Percentiles rank a stretch among this genome's conserved stretches.
Evolutionary conservation across 495 filamentous ascomycete genomes (phyloP).

Genomic region (Neurospora intermedia): DNA sequence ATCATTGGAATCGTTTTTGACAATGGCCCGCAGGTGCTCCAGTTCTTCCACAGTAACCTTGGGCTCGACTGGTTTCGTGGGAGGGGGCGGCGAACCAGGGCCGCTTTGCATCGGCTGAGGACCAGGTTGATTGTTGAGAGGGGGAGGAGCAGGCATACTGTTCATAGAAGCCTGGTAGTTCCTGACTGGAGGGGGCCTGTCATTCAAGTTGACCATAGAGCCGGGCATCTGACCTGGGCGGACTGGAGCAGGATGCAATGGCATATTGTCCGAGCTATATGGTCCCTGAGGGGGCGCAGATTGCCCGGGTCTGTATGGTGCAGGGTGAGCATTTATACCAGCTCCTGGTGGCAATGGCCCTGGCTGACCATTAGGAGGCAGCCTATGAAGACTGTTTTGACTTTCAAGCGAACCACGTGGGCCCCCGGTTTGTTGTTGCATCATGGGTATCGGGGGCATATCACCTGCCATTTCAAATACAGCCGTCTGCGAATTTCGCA

Average conservation of each 20-base stretch:
- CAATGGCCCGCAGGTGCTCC: constrained; percentile 55
- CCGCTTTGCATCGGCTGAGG: constrained; percentile 14
- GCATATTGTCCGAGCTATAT: constrained; percentile 46
- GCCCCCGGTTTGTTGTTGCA: constrained; percentile 5
- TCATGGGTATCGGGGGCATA: constrained; percentile 39
- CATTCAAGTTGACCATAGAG: constrained; percentile 38
- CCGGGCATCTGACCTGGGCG: constrained; percentile 60
- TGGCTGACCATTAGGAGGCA: constrained; percentile 17
- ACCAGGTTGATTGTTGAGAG: not conserved
- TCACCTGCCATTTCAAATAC: constrained; percentile 63
- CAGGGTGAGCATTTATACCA: constrained; percentile 23
- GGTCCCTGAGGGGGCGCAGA: constrained; percentile 15
- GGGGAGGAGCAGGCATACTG: not conserved
- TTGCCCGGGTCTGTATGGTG: constrained; percentile 22
- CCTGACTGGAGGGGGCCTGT: constrained; percentile 60
- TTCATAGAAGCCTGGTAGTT: constrained; percentile 48
- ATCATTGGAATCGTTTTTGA: constrained; percentile 60
- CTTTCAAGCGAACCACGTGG: constrained; percentile 2
- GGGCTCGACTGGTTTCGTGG: constrained; percentile 23
- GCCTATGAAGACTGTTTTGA: constrained; percentile 14
- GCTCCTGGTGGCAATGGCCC: constrained; percentile 18
- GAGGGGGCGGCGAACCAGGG: constrained; percentile 16
- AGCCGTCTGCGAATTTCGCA: constrained; percentile 49
- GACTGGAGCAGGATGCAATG: constrained; percentile 71
- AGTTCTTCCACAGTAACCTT: constrained; percentile 74